These are phyloP conservation scores for Astrephomene gubernaculifera DNA, from an alignment of 139 green algal species.

Conservation along the genomic window DNA sequence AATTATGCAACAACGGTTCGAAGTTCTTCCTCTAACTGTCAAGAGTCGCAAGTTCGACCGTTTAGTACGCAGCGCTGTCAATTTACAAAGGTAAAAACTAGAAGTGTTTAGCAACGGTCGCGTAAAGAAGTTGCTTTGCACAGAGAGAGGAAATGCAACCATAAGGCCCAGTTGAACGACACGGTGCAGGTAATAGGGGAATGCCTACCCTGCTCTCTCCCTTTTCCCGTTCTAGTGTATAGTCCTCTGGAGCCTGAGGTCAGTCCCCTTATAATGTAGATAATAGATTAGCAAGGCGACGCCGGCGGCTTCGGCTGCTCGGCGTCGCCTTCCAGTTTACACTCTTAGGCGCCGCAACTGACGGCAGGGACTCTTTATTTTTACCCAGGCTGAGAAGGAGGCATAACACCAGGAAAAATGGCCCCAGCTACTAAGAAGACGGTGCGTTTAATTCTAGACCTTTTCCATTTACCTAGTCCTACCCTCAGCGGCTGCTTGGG, in stretches of 20 bases:
- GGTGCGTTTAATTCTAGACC: constrained; percentile 45
- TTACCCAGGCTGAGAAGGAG: constrained; percentile 58
- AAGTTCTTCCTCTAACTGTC: no score
- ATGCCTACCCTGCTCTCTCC: background rate
- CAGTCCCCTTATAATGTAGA: constrained; percentile 27
- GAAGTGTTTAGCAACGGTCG: no score
- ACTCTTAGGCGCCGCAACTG: background rate
- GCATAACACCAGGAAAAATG: constrained; percentile 55
- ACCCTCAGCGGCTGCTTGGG: no score
- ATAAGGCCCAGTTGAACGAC: no score
- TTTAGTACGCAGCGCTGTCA: no score
- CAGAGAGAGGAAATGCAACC: no score
- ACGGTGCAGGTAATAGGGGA: background rate
- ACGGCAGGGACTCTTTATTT: constrained; percentile 7
- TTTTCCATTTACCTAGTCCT: background rate
- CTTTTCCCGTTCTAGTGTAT: constrained; percentile 22
- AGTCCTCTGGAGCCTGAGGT: constrained; percentile 47
- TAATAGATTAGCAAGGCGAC: background rate
- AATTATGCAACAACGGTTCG: no score
- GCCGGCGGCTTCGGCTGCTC: constrained; percentile 23
- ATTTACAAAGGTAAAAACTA: no score
- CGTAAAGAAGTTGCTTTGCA: no score
- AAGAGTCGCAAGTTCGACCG: no score
- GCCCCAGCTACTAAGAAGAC: constrained; percentile 63
- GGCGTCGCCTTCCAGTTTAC: background rate